A percentile compares a stretch with the other conserved stretches of the same genome.
Evolutionary conservation across 108 stramenopile species (phyloP).

Genomic region (Fistulifera pelliculosa): DNA sequence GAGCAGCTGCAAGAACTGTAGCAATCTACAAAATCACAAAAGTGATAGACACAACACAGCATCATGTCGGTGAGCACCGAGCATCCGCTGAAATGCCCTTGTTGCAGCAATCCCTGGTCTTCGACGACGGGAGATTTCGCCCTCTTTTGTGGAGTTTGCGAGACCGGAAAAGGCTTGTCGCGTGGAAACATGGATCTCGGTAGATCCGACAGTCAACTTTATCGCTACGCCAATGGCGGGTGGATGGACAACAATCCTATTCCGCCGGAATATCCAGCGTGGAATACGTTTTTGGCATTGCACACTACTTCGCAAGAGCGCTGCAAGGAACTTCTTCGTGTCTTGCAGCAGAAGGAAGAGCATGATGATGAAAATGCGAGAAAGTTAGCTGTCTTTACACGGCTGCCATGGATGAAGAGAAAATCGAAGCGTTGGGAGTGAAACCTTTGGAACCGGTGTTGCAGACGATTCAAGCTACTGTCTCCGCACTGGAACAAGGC

Average conservation of each 20-base stretch:
- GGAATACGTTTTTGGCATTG: conserved; percentile 67
- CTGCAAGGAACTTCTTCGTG: conserved; percentile 38
- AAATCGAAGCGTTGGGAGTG: conserved; percentile 44
- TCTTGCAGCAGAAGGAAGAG: conserved; percentile 17
- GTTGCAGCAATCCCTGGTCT: conserved; percentile 53
- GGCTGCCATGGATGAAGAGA: conserved; percentile 64
- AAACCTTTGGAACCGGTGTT: conserved; percentile 34
- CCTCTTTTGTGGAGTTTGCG: conserved; percentile 40
- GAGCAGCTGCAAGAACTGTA: no score
- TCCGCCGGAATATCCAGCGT: conserved; percentile 62
- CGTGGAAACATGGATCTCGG: conserved; percentile 43
- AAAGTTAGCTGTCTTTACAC: conserved; percentile 53
- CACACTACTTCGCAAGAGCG: conserved; percentile 60
- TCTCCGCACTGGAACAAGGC: conserved; percentile 8
- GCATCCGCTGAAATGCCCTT: conserved; percentile 24
- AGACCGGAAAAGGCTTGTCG: conserved; percentile 21
- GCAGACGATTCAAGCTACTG: conserved; percentile 24
- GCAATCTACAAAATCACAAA: no score
- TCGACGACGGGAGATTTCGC: conserved; percentile 46
- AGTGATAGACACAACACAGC: no score
- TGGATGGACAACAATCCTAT: conserved; percentile 82
- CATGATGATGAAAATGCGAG: conserved; percentile 25
- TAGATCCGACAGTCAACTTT: conserved; percentile 45
- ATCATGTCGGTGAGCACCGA: no score
- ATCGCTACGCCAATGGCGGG: conserved; percentile 51